Percentiles rank a stretch among this genome's conserved stretches.
Conservation (phyloP, 768 basidiomycete species). For the Trametes cingulata region DNA sequence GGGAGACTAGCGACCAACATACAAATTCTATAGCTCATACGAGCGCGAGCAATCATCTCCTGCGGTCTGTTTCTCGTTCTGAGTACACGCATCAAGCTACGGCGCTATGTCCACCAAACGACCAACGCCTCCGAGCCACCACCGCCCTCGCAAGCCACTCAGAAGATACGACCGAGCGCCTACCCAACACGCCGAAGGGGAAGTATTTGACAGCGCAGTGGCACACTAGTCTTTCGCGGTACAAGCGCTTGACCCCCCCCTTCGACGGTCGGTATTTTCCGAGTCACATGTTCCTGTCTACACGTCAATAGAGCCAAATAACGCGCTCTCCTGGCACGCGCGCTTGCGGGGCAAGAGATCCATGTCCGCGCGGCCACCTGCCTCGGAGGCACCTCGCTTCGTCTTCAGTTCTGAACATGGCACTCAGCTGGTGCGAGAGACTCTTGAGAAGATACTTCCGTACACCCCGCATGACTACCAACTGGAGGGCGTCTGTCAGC, state of each 20-base stretch:
- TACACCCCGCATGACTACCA: constrained; percentile 28
- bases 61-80: too few relatives aligned
- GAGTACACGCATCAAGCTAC: too few relatives aligned
- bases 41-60: too few relatives aligned
- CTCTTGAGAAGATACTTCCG: background rate
- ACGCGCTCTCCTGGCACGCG: background rate
- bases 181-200: too few relatives aligned
- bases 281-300: background rate
- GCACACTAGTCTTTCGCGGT: background rate
- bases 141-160: too few relatives aligned
- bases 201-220: too few relatives aligned
- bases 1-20: too few relatives aligned
- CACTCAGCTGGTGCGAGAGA: background rate
- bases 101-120: too few relatives aligned
- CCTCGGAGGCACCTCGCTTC: too few relatives aligned
- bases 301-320: background rate
- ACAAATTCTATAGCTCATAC: too few relatives aligned
- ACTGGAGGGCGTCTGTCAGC: constrained; percentile 29
- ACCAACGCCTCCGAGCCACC: too few relatives aligned
- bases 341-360: background rate
- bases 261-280: background rate
- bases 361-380: background rate
- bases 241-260: background rate
- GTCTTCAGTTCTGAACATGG: background rate
- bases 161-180: too few relatives aligned